Conservation (phyloP, 148 eudicot genomes). For the Pouteria glomerata region DNA sequence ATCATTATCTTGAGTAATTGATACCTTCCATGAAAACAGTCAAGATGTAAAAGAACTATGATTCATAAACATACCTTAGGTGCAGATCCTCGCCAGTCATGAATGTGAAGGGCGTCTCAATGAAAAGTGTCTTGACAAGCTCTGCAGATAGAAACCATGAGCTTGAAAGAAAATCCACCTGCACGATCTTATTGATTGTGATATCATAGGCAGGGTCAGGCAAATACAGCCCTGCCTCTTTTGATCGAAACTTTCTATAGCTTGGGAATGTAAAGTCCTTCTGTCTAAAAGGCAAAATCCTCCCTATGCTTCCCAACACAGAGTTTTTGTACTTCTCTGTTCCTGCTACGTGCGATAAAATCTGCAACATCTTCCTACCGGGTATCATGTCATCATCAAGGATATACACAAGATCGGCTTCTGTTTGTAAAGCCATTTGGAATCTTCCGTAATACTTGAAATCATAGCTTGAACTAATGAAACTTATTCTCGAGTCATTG, state of each 20-base stretch:
- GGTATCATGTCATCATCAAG: slow-evolving; percentile 98
- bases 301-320: slow-evolving; percentile 87
- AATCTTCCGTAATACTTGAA: slow-evolving; percentile 98
- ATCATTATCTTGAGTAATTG: too few species aligned
- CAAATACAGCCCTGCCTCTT: slow-evolving; percentile 94
- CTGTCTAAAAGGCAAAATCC: slow-evolving; percentile 88
- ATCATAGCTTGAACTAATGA: slow-evolving; percentile 75
- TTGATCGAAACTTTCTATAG: slow-evolving; percentile 76
- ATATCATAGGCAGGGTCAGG: slow-evolving; percentile 98
- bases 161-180: slow-evolving; percentile 93
- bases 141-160: slow-evolving; percentile 93
- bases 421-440: slow-evolving; percentile 90
- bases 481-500: slow-evolving; percentile 74
- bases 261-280: slow-evolving; percentile 92
- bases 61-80: slow-evolving; percentile 48
- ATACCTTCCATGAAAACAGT: neutral
- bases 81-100: slow-evolving; percentile 95
- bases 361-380: slow-evolving; percentile 79
- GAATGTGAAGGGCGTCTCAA: slow-evolving; percentile 81
- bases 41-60: neutral
- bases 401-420: slow-evolving; percentile 76
- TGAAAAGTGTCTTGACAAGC: slow-evolving; percentile 78
- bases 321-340: slow-evolving; percentile 83
- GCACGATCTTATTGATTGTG: slow-evolving; percentile 66
- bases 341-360: slow-evolving; percentile 84